Evolutionary conservation across 2,329 filamentous ascomycete genomes (phyloP).

Genomic region (Fusarium xyrophilum): DNA sequence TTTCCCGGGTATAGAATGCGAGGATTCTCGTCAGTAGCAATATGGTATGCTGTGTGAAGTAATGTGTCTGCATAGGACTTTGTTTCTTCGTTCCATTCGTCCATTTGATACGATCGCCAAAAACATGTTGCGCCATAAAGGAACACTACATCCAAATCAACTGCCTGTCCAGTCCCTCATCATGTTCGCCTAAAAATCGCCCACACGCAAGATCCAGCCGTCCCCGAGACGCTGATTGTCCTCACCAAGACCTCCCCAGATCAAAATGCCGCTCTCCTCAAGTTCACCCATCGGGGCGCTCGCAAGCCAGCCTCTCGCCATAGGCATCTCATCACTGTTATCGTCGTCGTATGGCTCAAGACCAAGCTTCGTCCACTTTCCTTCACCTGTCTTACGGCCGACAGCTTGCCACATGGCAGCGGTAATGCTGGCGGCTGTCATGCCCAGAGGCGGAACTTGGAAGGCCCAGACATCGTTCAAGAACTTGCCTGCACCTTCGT

Average conservation of each 20-base stretch:
- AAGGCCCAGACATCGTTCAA: slow-evolving; percentile 70
- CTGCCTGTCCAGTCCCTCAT: background rate
- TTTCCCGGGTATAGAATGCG: slow-evolving; percentile 38
- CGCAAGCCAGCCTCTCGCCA: slow-evolving; percentile 63
- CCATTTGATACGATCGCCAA: slow-evolving; percentile 19
- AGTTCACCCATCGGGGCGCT: slow-evolving; percentile 64
- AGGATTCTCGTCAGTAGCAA: slow-evolving; percentile 28
- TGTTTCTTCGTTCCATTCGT: slow-evolving; percentile 11
- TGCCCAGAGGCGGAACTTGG: slow-evolving; percentile 62
- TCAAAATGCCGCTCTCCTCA: slow-evolving; percentile 64
- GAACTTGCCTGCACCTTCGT: slow-evolving; percentile 61
- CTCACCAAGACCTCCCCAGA: slow-evolving; percentile 66
- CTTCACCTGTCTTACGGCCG: slow-evolving; percentile 62
- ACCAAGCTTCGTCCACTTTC: slow-evolving; percentile 62
- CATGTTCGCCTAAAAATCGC: slow-evolving; percentile 32
- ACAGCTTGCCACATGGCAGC: slow-evolving; percentile 62
- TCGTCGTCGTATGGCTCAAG: slow-evolving; percentile 60
- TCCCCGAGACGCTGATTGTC: slow-evolving; percentile 62
- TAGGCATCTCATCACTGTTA: slow-evolving; percentile 57
- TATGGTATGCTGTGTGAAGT: slow-evolving; percentile 17
- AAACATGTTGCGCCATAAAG: slow-evolving; percentile 25
- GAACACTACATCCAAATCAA: slow-evolving; percentile 11
- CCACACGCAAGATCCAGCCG: slow-evolving; percentile 69
- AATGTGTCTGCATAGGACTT: slow-evolving; percentile 3
- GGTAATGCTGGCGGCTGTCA: slow-evolving; percentile 62